Evolutionary conservation across 371 early-diverging fungal species (phyloP).

Genomic region (Smittium culicis): DNA sequence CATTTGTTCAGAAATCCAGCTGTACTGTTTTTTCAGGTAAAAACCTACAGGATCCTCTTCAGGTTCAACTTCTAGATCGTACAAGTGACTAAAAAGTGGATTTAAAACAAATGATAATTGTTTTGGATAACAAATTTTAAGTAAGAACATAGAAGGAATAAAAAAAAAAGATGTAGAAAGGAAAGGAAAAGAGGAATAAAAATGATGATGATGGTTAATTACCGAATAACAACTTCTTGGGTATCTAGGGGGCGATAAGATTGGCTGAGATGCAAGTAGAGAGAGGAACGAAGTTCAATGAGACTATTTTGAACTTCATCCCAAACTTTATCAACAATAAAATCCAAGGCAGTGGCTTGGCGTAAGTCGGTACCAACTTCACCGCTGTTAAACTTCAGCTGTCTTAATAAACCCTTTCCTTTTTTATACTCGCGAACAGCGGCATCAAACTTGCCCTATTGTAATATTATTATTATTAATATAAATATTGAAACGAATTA

Average conservation of each 20-base stretch:
- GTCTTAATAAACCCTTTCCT: slow-evolving; percentile 55
- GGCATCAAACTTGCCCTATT: slow-evolving; percentile 67
- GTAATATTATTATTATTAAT: background rate
- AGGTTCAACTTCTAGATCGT: slow-evolving; percentile 41
- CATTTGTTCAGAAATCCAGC: slow-evolving; percentile 69
- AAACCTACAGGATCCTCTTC: slow-evolving; percentile 75
- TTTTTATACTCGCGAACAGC: slow-evolving; percentile 92
- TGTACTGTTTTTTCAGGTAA: slow-evolving; percentile 75
- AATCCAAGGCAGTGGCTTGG: slow-evolving; percentile 39
- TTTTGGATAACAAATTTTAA: too few relatives aligned
- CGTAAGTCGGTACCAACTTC: slow-evolving; percentile 35
- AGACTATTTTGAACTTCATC: slow-evolving; percentile 74
- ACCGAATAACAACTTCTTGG: slow-evolving; percentile 71
- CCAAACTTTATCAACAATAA: slow-evolving; percentile 91
- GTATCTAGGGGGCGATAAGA: slow-evolving; percentile 68
- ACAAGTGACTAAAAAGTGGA: slow-evolving; percentile 34
- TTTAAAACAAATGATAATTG: too few relatives aligned
- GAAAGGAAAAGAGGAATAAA: too few relatives aligned
- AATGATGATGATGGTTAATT: background rate
- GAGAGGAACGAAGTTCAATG: slow-evolving; percentile 45
- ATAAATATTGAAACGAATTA: background rate
- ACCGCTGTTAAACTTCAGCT: slow-evolving; percentile 17
- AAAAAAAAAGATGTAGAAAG: background rate
- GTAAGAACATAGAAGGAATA: background rate
- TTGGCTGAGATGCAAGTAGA: slow-evolving; percentile 62